These are phyloP conservation scores for Phyllosticta citrichinensis DNA, from an alignment of 2,329 filamentous ascomycete genomes.

Conservation along the genomic window DNA sequence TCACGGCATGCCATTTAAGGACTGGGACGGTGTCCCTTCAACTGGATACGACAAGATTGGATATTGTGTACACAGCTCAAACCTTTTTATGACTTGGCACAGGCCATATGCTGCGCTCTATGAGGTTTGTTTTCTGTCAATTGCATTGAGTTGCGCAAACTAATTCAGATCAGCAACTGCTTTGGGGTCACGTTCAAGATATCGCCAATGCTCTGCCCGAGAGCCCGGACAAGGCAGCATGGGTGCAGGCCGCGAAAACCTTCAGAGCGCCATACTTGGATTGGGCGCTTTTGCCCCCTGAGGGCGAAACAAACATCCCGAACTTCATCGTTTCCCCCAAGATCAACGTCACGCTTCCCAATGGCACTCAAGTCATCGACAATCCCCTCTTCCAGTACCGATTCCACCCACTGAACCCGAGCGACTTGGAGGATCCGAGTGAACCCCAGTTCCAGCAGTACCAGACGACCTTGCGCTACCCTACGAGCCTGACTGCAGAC, in stretches of 20 bases:
- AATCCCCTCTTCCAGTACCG: constrained; percentile 40
- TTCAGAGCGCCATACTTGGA: constrained; percentile 41
- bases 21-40: constrained; percentile 45
- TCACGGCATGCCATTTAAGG: constrained; percentile 60
- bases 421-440: constrained; percentile 44
- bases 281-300: constrained; percentile 32
- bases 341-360: constrained; percentile 34
- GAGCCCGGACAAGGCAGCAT: constrained; percentile 26
- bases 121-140: constrained; percentile 34
- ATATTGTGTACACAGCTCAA: constrained; percentile 68
- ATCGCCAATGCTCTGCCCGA: constrained; percentile 33
- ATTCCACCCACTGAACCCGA: constrained; percentile 44
- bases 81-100: constrained; percentile 75
- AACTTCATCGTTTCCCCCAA: constrained; percentile 30
- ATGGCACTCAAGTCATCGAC: constrained; percentile 26
- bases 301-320: constrained; percentile 13
- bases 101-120: constrained; percentile 62
- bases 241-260: constrained; percentile 29
- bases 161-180: constrained; percentile 27
- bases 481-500: constrained; percentile 26
- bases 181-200: constrained; percentile 30
- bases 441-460: constrained; percentile 2
- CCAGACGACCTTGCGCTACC: constrained; percentile 47
- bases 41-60: constrained; percentile 49
- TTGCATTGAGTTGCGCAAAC: neutral